A percentile compares a stretch with the other conserved stretches of the same genome.
Conservation (phyloP, 768 basidiomycete species). For the Tylopilus intermedius region DNA sequence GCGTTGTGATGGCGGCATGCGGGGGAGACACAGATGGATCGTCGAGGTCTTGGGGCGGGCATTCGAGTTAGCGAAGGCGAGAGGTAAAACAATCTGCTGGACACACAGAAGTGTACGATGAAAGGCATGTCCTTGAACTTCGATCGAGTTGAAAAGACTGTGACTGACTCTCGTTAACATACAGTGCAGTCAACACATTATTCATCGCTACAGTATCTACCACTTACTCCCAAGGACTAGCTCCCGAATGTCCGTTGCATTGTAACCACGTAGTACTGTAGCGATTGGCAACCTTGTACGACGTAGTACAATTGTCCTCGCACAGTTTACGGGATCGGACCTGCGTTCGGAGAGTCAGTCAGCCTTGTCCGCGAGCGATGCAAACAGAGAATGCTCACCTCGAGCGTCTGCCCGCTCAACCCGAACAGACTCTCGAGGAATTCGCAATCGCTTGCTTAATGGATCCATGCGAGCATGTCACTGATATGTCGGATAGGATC, state of each 20-base stretch:
- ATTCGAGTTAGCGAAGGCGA: background rate
- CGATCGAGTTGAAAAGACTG: too few species aligned
- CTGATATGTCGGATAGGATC: conserved; percentile 95
- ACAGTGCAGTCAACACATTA: too few species aligned
- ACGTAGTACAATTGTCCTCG: conserved; percentile 90
- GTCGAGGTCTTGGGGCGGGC: conserved; percentile 47
- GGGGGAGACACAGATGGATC: conserved; percentile 74
- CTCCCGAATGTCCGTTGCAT: conserved; percentile 90
- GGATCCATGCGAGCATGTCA: conserved; percentile 98
- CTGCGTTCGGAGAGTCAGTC: conserved; percentile 33
- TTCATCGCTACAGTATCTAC: too few species aligned
- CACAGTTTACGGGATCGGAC: conserved; percentile 88
- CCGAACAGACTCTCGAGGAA: conserved; percentile 87
- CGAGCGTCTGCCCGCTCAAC: conserved; percentile 48
- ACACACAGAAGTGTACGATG: too few species aligned
- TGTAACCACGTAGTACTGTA: conserved; percentile 90
- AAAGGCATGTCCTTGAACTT: too few species aligned
- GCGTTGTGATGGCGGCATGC: conserved; percentile 67
- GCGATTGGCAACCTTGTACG: conserved; percentile 92
- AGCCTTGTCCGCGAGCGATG: background rate
- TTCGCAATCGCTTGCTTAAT: conserved; percentile 96
- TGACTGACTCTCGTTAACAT: too few species aligned
- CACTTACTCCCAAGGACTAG: conserved; percentile 71
- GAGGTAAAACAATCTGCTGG: too few species aligned
- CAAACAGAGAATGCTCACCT: conserved; percentile 41